Evolutionary conservation across 129 eudicot genomes (phyloP).

Genomic region (Apium graveolens): DNA sequence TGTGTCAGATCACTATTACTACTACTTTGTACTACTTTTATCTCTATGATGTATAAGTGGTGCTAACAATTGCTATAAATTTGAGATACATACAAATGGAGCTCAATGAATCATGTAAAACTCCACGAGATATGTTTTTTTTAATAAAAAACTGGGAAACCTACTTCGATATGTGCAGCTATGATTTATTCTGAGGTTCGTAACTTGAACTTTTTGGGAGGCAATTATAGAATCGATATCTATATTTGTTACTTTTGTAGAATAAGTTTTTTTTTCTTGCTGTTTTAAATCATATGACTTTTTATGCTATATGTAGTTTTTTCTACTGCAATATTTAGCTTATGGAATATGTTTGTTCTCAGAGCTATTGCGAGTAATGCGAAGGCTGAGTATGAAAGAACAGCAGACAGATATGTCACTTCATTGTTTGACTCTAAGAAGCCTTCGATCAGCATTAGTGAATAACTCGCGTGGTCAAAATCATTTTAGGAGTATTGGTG

Average conservation of each 20-base stretch:
- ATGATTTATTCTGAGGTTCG: not conserved
- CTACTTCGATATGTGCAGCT: not conserved
- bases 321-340: slow-evolving; percentile 8
- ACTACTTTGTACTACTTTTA: not conserved
- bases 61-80: not conserved
- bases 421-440: slow-evolving; percentile 71
- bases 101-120: not conserved
- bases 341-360: slow-evolving; percentile 22
- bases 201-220: not conserved
- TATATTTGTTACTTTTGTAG: not conserved
- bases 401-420: slow-evolving; percentile 58
- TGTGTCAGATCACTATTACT: not conserved
- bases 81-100: not conserved
- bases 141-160: not conserved
- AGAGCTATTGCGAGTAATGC: slow-evolving; percentile 87
- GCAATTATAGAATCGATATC: not conserved
- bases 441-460: slow-evolving; percentile 69
- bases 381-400: slow-evolving; percentile 81
- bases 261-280: not conserved
- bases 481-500: slow-evolving; percentile 98
- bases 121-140: not conserved
- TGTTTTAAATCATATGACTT: not conserved
- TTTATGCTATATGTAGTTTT: not conserved
- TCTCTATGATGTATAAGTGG: not conserved
- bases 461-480: slow-evolving; percentile 91